Evolutionary conservation across 208 protist species (phyloP).

Genomic region (Trypanosoma platydactyli): DNA sequence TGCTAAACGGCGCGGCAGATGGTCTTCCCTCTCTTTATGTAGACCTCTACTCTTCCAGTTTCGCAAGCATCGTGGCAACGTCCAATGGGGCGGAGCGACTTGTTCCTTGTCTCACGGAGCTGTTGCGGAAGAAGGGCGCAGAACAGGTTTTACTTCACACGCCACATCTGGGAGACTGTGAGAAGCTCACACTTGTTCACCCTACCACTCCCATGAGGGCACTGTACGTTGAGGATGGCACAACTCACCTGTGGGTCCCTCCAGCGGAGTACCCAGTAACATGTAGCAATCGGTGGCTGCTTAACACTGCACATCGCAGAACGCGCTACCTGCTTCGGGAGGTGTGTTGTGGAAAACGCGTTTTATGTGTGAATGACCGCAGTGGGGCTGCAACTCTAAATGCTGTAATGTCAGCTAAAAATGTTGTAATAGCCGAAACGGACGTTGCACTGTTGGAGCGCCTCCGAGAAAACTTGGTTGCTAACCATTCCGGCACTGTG

Average conservation of each 20-base stretch:
- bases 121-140: constrained; percentile 55
- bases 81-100: constrained; percentile 71
- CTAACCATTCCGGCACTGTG: constrained; percentile 59
- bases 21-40: constrained; percentile 78
- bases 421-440: constrained; percentile 61
- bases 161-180: constrained; percentile 49
- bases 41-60: constrained; percentile 79
- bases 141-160: constrained; percentile 81
- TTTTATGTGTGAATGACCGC: constrained; percentile 80
- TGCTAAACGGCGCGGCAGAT: constrained; percentile 76
- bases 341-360: constrained; percentile 55
- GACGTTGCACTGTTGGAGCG: constrained; percentile 47
- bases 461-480: constrained; percentile 66
- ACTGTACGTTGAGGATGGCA: constrained; percentile 73
- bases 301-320: constrained; percentile 72
- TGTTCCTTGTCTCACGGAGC: constrained; percentile 68
- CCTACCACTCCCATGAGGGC: constrained; percentile 49
- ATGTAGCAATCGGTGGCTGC: constrained; percentile 46
- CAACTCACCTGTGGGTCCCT: constrained; percentile 67
- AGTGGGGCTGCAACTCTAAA: constrained; percentile 66
- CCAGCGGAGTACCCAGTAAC: constrained; percentile 33
- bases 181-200: constrained; percentile 43
- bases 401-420: constrained; percentile 73
- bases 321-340: constrained; percentile 69
- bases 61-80: constrained; percentile 73